Evolutionary conservation across 1,284 basidiomycete species (phyloP), one percentile per base, ranked within the genome.

Genomic region (Psilocybe mexicana): DNA sequence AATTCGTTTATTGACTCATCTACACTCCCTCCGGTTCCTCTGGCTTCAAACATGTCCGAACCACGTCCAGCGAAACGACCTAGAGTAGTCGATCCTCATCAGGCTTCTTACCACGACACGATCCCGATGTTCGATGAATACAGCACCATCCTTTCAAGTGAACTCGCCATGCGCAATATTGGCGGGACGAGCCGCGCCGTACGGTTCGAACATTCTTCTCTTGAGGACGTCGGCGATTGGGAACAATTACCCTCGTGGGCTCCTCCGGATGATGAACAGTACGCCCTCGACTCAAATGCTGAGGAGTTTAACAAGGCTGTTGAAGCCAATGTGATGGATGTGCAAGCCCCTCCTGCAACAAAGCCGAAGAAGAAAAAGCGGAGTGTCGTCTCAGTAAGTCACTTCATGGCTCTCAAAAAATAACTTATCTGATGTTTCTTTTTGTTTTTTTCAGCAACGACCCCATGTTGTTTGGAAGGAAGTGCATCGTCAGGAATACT

Each of bases 401-500:
- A 33, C 8, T 33, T 33, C 8, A 33, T 43, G 4, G 6, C 11
- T 6, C 11, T 4, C 23, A 5, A 14, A 7, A 6, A 12, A 43
- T 43, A 23, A 43, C 23, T 43, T 43, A 23, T n/a, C 14, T 12
- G 6, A 14, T 23, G 12, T 23, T 10, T 40, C 12, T 43, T 24
- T 26, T 43, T 43, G 7, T 43, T 24, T 12, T 14, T n/a, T 23
- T 1, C 36, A 55, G 53, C 25, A 24, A 38, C 43, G 53, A 24
- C 53, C 53, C 4, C 28, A 55, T 26, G 53, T 55, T 12, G 53
- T 47, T 6, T 55, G 53, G 53, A 25, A 35, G 18, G 30, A 46
- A 5, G 14, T 25, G 18, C 35, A 47, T 55, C 43, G 53, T n/a
- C 35, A 46, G 26, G 25, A n/a, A 23, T 55, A 55, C 28, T 23